Evolutionary conservation across 768 basidiomycete species (phyloP), one percentile per base, ranked within the genome.

Genomic region (Lactarius deliciosus): DNA sequence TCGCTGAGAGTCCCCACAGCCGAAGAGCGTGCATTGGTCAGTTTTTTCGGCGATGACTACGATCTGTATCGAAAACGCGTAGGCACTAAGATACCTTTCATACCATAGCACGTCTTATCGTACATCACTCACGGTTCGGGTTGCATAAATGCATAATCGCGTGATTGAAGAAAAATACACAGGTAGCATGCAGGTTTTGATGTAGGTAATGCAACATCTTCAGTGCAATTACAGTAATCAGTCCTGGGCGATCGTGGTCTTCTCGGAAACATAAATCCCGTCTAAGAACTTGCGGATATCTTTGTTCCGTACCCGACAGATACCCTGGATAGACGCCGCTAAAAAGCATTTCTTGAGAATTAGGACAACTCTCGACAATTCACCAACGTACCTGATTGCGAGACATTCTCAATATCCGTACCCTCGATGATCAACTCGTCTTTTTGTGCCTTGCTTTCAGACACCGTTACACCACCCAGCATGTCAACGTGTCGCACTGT

Each of bases 271-370:
- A 73, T 94, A 94, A 80, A 95, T 86, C 77, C 93, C 91, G 76
- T 96, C 93, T 77, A 97, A 83, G 85, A 98, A 97, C 84, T 98
- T 97, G 74, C 96, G 94, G 81, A 98, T 98, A 84, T 96, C 96
- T 84, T 99, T 99, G 90, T 98, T 97, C 79, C 94, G 91, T 75
- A 99, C 97, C 72, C 90, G 87, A 83, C 94, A 97, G 68, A 90
- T 83, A 72, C 96, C 96, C 77, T 98, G 97, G 77, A 99, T 98
- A 50, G 92, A 92, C 57, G 97, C 97, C 68, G 97, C 94, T 89
- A 2, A 61, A 34, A 65, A 30, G 36, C 57, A n/a, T 56, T 67
- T 50, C 30, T 16, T 68, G 69, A 56, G 72, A 59, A n/a, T n/a
- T 6, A 53, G 22, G 50, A 10, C 22, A 47, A 41, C 40, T 59